Evolutionary conservation across 2,329 filamentous ascomycete species (phyloP), one percentile per base, ranked within the genome.

Genomic region (Aspergillus amoenus): DNA sequence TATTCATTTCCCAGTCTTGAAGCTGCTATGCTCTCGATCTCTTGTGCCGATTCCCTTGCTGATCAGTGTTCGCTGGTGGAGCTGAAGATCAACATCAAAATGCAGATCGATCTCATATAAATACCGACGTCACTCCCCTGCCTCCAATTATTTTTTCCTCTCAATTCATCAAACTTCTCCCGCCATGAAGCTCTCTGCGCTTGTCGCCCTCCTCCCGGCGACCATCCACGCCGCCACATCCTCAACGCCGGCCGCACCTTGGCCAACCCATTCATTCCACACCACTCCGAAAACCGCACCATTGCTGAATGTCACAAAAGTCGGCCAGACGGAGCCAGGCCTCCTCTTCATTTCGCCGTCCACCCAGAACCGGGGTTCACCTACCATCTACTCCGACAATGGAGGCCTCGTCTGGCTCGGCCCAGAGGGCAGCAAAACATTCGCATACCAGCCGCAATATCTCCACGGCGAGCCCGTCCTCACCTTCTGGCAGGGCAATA

Each of bases 321-420:
- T n/a, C 44, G 44, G 44, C 27, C 44, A 24, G 8, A 46, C 44
- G 3, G 17, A 13, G 3, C 12, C 22, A n/a, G 44, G 44, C 24
- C 15, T 46, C 13, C 13, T 46, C 18, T 46, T 46, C 44, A 27
- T 46, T n/a, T 24, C 44, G 8, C 44, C 44, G 22, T 46, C 44
- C 15, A 46, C 44, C 13, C 18, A 22, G 4, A 18, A 3, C n/a
- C 9, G 2, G 4, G 44, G 44, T 4, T 27, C 15, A 1, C 44
- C 44, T 6, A n/a, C 44, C 6, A 46, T 46, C 24, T 46, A 46
- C 27, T 11, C 57, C 30, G 61, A 69, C 27, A 56, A 64, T 34
- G 68, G 68, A 40, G 44, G 68, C n/a, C 61, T 70, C 3, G 58
- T 70, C 39, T 70, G 64, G 61, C 60, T 64, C 42, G 65, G 66